Percentiles rank a stretch among this genome's conserved stretches.
Conservation (phyloP, 306 rosid genomes). For the Castanea sativa region DNA sequence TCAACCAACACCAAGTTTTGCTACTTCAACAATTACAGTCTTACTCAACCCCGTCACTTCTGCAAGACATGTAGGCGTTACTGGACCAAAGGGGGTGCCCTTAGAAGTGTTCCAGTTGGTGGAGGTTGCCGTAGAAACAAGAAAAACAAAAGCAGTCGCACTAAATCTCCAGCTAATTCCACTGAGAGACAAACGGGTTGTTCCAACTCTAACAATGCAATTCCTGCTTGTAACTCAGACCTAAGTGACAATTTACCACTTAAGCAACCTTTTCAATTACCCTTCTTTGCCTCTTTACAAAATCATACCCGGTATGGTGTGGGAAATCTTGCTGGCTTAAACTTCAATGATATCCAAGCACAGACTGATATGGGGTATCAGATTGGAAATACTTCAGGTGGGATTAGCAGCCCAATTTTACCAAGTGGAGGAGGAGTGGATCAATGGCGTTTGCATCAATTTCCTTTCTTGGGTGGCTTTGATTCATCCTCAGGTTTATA, state of each 20-base stretch:
- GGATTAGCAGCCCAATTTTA: slow-evolving; percentile 2
- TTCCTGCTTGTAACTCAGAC: slow-evolving; percentile 21
- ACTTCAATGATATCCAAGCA: slow-evolving; percentile 50
- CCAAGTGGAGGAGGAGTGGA: slow-evolving; percentile 34
- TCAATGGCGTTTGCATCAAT: slow-evolving; percentile 66
- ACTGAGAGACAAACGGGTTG: slow-evolving; percentile 31
- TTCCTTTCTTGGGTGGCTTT: slow-evolving; percentile 56
- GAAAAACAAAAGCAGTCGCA: slow-evolving; percentile 63
- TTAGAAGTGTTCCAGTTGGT: slow-evolving; percentile 86
- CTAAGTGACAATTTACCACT: slow-evolving; percentile 38
- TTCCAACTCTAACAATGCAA: slow-evolving; percentile 31
- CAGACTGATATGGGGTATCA: slow-evolving; percentile 57
- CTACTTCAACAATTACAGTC: slow-evolving; percentile 85
- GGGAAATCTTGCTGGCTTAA: slow-evolving; percentile 50
- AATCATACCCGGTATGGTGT: slow-evolving; percentile 51
- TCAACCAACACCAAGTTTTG: slow-evolving; percentile 90
- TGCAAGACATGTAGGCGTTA: slow-evolving; percentile 92
- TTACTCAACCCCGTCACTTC: slow-evolving; percentile 89
- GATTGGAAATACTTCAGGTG: slow-evolving; percentile 28
- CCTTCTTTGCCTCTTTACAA: slow-evolving; percentile 68
- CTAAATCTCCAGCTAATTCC: slow-evolving; percentile 56
- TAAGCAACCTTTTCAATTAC: slow-evolving; percentile 40
- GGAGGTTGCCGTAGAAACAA: slow-evolving; percentile 93
- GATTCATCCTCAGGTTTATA: slow-evolving; percentile 43
- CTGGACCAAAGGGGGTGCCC: slow-evolving; percentile 92